Conservation (phyloP, 192 early-diverging fungal species). For the Mortierella claussenii region DNA sequence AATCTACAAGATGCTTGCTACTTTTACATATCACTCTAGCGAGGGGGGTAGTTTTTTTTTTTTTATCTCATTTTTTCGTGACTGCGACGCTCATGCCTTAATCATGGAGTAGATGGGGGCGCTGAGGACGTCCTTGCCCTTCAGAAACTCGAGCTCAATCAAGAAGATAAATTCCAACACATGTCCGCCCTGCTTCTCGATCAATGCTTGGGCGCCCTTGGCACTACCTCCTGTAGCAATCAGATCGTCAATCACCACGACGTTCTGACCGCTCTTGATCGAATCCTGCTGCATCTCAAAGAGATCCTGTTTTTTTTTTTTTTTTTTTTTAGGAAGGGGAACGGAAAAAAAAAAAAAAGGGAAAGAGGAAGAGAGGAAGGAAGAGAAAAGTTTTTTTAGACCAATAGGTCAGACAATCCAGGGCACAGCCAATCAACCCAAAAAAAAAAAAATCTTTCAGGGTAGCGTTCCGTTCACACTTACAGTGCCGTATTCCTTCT, state of each 20-base stretch:
- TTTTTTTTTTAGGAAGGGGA: background rate
- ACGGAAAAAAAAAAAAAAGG: conserved; percentile 1
- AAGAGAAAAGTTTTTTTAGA: background rate
- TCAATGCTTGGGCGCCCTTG: conserved; percentile 85
- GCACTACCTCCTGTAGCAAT: conserved; percentile 94
- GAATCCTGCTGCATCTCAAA: conserved; percentile 93
- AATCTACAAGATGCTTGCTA: too few relatives aligned
- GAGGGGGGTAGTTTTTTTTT: background rate
- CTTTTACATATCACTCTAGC: too few relatives aligned
- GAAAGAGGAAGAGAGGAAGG: background rate
- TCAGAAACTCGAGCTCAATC: conserved; percentile 87
- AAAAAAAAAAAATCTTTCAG: too few relatives aligned
- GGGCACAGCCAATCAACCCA: background rate
- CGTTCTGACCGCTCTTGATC: conserved; percentile 83
- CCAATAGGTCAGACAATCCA: background rate
- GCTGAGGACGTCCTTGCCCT: conserved; percentile 80
- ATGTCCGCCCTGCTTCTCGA: conserved; percentile 75
- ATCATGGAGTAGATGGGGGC: conserved; percentile 92
- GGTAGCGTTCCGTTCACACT: conserved; percentile 1
- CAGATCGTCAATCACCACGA: conserved; percentile 96
- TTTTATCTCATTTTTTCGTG: background rate
- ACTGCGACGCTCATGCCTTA: conserved; percentile 50
- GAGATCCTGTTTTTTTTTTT: conserved; percentile 66
- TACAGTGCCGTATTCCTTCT: conserved; percentile 95
- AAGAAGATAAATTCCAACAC: conserved; percentile 92